phyloP scores from a whole-genome alignment of 2,329 filamentous ascomycete genomes.

The Plenodomus lindquistii region DNA sequence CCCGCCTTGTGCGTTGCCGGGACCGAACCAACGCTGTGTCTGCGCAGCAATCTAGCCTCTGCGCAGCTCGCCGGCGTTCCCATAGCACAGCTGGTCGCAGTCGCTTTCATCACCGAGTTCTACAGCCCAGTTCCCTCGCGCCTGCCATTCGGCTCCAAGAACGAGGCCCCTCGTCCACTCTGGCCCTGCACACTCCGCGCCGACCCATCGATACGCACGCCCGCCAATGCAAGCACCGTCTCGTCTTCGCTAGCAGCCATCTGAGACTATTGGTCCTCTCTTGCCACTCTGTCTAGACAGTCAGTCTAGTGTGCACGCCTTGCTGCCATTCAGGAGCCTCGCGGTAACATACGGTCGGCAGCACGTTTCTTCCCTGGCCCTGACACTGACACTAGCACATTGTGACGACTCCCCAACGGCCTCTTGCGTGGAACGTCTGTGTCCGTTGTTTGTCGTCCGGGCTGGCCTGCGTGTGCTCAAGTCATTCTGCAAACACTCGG shows the following conservation, averaged over 20 bases:
- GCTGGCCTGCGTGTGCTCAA: background rate
- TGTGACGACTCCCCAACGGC: background rate
- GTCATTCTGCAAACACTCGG: slow-evolving; percentile 7
- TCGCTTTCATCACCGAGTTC: slow-evolving; percentile 16
- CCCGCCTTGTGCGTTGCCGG: slow-evolving; percentile 31
- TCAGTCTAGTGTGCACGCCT: slow-evolving; percentile 9
- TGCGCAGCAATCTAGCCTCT: slow-evolving; percentile 29
- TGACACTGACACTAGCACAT: background rate
- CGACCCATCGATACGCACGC: slow-evolving; percentile 18
- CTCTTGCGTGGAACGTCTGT: slow-evolving; percentile 1
- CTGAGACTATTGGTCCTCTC: slow-evolving; percentile 12
- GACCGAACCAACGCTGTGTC: slow-evolving; percentile 28
- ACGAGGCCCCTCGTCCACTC: slow-evolving; percentile 4
- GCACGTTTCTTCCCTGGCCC: background rate
- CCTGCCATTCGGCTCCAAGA: slow-evolving; percentile 8
- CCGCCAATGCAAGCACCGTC: slow-evolving; percentile 15
- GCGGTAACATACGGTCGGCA: slow-evolving; percentile 19
- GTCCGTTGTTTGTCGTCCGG: background rate
- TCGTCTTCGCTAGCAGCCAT: slow-evolving; percentile 14
- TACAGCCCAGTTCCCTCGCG: slow-evolving; percentile 7
- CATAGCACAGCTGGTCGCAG: slow-evolving; percentile 16
- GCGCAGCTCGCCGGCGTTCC: slow-evolving; percentile 22
- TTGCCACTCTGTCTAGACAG: too few species aligned
- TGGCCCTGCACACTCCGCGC: slow-evolving; percentile 15
- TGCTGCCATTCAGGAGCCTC: background rate